Evolutionary conservation across 1,139 yeast genomes (phyloP).

Genomic region (Saccharomyces hybrid): DNA sequence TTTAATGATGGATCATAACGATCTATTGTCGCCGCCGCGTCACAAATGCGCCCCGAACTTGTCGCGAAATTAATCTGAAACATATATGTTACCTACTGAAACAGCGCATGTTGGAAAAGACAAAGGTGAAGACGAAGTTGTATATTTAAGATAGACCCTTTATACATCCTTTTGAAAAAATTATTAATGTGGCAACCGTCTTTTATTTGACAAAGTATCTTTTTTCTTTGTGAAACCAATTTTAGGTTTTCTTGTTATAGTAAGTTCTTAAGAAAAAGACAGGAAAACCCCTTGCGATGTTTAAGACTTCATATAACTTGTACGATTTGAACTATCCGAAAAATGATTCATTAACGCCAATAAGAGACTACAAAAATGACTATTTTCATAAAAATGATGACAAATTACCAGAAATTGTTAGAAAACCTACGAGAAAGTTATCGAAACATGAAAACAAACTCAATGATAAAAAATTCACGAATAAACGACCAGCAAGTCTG

Average conservation of each 20-base stretch:
- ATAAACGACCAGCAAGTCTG: slow-evolving; percentile 16
- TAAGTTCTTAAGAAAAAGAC: neutral
- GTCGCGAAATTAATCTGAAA: neutral
- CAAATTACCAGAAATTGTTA: slow-evolving; percentile 14
- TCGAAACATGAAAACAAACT: neutral
- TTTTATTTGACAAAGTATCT: neutral
- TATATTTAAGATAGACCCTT: neutral
- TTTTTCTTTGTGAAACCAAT: neutral
- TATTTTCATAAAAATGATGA: slow-evolving; percentile 24
- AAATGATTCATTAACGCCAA: slow-evolving; percentile 26
- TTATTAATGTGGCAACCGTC: neutral
- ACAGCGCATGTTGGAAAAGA: neutral
- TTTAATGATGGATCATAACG: neutral
- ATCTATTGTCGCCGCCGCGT: neutral
- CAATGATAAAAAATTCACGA: slow-evolving; percentile 5
- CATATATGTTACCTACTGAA: neutral
- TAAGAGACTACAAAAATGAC: slow-evolving; percentile 27
- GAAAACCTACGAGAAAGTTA: neutral
- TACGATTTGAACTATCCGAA: slow-evolving; percentile 20
- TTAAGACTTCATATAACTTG: slow-evolving; percentile 22
- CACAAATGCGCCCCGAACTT: neutral
- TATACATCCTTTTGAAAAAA: neutral
- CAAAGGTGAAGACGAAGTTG: neutral
- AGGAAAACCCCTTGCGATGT: slow-evolving; percentile 14
- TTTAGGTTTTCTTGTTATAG: neutral